Conservation (phyloP, 2,329 filamentous ascomycete genomes). For the Ambrosiella cleistominuta region DNA sequence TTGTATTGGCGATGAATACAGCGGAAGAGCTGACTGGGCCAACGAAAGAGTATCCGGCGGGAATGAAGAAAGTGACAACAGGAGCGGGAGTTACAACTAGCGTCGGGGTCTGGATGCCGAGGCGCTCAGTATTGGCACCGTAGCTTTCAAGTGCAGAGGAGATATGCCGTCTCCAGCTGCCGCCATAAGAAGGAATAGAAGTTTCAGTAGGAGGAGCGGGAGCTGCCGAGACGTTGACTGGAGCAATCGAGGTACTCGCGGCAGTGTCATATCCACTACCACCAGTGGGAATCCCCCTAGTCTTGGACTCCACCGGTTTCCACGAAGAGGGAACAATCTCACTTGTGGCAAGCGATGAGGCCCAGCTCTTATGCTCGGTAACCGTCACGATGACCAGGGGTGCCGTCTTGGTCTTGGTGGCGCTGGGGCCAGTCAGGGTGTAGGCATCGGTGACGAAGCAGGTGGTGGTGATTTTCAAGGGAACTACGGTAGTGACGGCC, state of each 20-base stretch:
- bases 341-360: too few relatives aligned
- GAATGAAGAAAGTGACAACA: too few relatives aligned
- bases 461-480: constrained; percentile 5
- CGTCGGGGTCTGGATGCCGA: too few relatives aligned
- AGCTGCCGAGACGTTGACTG: neutral
- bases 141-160: neutral
- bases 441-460: constrained; percentile 2
- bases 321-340: too few relatives aligned
- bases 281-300: too few relatives aligned
- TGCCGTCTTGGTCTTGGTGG: neutral
- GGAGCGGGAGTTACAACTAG: too few relatives aligned
- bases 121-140: neutral
- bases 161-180: neutral
- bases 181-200: neutral
- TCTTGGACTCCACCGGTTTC: too few relatives aligned
- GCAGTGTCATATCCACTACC: too few relatives aligned
- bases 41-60: too few relatives aligned
- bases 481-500: constrained; percentile 3
- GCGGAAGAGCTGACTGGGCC: neutral
- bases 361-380: neutral
- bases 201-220: neutral
- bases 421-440: neutral
- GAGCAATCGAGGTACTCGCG: neutral
- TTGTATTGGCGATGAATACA: neutral
- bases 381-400: constrained; percentile 7